Evolutionary conservation across 2,329 filamentous ascomycete genomes (phyloP), one percentile per base, ranked within the genome.

Genomic region (Fusarium nodosum): DNA sequence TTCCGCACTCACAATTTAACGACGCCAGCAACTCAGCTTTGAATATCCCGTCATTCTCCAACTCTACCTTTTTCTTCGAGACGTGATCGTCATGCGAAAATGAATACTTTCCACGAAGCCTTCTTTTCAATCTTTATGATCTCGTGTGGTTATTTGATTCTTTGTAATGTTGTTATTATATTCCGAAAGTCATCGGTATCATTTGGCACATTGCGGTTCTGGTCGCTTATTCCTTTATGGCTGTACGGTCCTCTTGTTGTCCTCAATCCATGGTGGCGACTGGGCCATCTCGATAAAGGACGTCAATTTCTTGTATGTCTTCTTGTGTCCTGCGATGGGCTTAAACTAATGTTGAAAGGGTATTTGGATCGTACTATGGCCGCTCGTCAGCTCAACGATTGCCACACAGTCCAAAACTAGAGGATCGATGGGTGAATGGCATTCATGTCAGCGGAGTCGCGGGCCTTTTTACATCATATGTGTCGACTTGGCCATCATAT

Each of bases 61-160:
- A 45, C 41, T 24, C 12, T 31, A 28, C 18, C 15, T n/a, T 3
- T 28, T 24, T 26, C 5, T 13, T 13, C 2, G 6, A 31, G 1
- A 2, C 11, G 3, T 20, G 24, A 6, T 1, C 13, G 11, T 9
- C 0, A 30, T 31, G 8, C 13, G 30, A 48, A 16, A 8, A 66
- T 66, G 64, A 12, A 66, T 39, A 41, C 50, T 26, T 18, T 65
- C 4, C 62, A 64, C 18, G 15, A 56, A 56, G 60, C 63, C 1
- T 66, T 56, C 15, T 66, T 66, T 26, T 65, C 60, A 0, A 65
- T 66, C 16, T 66, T 66, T 20, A 56, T 65, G 20, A 60, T 66
- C 31, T 0, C 38, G 5, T 60, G 54, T 38, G 45, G 30, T 5
- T 39, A 52, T 11, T 34, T 65, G 22, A 44, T 42, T 3, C 7